A percentile compares a stretch with the other conserved stretches of the same genome.
Evolutionary conservation across 371 early-diverging fungal genomes (phyloP).

Genomic region (Mortierella polycephala): DNA sequence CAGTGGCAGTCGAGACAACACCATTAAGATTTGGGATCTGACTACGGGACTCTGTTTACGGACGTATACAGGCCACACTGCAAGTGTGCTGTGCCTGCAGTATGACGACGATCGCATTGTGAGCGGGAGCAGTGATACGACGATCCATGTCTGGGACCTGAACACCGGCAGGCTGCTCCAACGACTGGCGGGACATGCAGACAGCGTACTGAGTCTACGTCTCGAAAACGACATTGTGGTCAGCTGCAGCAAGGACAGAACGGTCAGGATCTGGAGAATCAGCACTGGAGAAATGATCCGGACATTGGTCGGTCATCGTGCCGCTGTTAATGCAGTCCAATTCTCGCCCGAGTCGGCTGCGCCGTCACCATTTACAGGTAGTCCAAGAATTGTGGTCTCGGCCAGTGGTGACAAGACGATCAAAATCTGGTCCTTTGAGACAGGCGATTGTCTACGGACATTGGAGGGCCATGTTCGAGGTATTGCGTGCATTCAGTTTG

Average conservation of each 20-base stretch:
- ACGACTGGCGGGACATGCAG: constrained; percentile 69
- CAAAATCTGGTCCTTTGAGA: constrained; percentile 73
- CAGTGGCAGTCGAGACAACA: constrained; percentile 87
- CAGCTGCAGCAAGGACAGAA: constrained; percentile 89
- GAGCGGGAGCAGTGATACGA: constrained; percentile 86
- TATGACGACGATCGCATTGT: constrained; percentile 80
- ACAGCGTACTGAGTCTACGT: constrained; percentile 77
- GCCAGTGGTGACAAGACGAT: constrained; percentile 84
- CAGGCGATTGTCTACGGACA: constrained; percentile 65
- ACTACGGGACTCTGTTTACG: constrained; percentile 64
- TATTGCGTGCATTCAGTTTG: constrained; percentile 87
- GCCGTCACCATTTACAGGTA: constrained; percentile 26
- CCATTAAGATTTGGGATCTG: constrained; percentile 87
- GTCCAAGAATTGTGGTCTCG: constrained; percentile 69
- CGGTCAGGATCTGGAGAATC: constrained; percentile 83
- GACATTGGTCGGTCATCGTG: constrained; percentile 64
- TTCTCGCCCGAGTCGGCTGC: constrained; percentile 54
- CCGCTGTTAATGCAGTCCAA: constrained; percentile 85
- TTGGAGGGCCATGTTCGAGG: constrained; percentile 73
- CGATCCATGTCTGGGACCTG: constrained; percentile 82
- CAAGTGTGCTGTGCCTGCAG: constrained; percentile 87
- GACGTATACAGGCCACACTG: constrained; percentile 79
- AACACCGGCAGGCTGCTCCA: constrained; percentile 73
- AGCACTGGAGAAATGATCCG: constrained; percentile 60
- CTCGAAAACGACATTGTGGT: constrained; percentile 74